Percentiles rank a stretch among this genome's conserved stretches.
phyloP scores from a whole-genome alignment of 345 rosid genomes.

The Arabis hirsuta region DNA sequence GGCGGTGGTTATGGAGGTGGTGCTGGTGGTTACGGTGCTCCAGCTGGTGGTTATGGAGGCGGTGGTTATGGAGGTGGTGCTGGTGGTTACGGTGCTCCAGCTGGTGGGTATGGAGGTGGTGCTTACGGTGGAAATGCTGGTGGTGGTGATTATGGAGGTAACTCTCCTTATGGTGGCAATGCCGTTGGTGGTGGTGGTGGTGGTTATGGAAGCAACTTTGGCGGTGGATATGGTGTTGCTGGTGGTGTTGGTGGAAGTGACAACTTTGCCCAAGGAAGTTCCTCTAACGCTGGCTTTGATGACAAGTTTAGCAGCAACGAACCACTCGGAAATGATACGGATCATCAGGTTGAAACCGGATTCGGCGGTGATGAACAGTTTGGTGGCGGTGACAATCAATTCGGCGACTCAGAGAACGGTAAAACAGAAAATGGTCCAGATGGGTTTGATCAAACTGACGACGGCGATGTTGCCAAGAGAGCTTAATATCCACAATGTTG shows the following conservation, averaged over 20 bases:
- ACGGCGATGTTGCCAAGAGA: conserved; percentile 68
- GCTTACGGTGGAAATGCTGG: conserved; percentile 29
- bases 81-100: conserved; percentile 25
- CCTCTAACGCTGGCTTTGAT: conserved; percentile 39
- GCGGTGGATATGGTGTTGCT: conserved; percentile 45
- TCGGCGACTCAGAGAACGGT: conserved; percentile 44
- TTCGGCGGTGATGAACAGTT: conserved; percentile 20
- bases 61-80: conserved; percentile 39
- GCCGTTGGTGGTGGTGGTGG: conserved; percentile 41
- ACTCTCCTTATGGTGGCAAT: conserved; percentile 26
- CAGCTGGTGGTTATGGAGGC: conserved; percentile 35
- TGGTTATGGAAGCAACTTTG: conserved; percentile 40
- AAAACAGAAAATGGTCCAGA: conserved; percentile 38
- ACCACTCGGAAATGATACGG: conserved; percentile 33
- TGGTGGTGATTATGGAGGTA: conserved; percentile 41
- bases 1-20: conserved; percentile 41
- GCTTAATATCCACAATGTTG: conserved; percentile 46
- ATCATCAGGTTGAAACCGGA: conserved; percentile 38
- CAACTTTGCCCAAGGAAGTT: conserved; percentile 45
- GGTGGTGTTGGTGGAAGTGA: conserved; percentile 47
- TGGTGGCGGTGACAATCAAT: conserved; percentile 43
- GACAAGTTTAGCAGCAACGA: conserved; percentile 39
- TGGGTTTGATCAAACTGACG: conserved; percentile 47
- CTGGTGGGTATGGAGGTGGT: conserved; percentile 43
- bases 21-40: conserved; percentile 43